Evolutionary conservation across 2,329 filamentous ascomycete species (phyloP).

Genomic region (Talaromyces sp.): DNA sequence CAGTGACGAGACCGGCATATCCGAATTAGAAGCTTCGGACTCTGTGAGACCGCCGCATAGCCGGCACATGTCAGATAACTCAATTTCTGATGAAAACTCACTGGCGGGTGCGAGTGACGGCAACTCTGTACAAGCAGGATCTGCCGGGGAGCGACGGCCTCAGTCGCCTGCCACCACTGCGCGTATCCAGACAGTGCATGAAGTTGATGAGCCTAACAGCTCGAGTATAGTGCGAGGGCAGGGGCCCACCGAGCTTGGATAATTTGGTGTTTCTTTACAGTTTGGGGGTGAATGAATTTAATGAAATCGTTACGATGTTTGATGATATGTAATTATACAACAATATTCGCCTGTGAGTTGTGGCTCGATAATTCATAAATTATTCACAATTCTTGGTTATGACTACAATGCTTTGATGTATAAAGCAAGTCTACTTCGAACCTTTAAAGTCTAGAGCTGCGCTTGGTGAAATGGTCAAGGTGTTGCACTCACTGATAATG

Average conservation of each 20-base stretch:
- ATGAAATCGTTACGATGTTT: background rate
- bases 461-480: background rate
- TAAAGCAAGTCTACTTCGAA: background rate
- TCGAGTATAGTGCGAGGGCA: background rate
- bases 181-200: constrained; percentile 6
- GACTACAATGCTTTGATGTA: background rate
- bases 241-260: background rate
- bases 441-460: too few relatives aligned
- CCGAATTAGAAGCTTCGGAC: constrained; percentile 7
- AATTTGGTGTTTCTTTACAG: background rate
- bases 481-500: too few relatives aligned
- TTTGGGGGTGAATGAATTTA: too few relatives aligned
- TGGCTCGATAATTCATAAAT: background rate
- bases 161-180: background rate
- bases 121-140: background rate
- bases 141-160: background rate
- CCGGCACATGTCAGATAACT: constrained; percentile 6
- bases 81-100: constrained; percentile 5
- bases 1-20: constrained; percentile 7
- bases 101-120: background rate
- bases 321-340: background rate
- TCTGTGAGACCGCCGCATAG: background rate
- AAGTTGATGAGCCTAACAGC: constrained; percentile 6
- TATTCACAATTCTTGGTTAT: background rate
- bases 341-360: background rate